Percentiles rank a stretch among this genome's conserved stretches.
Conservation (phyloP, 345 rosid species). For the Dipteronia sinensis region DNA sequence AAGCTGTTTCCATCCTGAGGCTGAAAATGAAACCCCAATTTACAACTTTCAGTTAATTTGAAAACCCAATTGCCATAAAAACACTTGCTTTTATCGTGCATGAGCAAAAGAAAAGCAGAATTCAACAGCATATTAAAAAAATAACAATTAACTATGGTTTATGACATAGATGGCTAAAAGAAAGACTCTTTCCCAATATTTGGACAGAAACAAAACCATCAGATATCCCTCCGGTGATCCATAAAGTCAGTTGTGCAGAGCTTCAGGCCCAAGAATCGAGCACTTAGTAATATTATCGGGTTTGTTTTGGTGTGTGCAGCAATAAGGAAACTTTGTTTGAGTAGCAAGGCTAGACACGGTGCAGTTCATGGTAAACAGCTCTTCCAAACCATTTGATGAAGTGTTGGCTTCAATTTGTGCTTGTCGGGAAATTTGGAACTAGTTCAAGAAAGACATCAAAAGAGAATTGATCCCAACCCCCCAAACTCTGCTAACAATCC, state of each 20-base stretch:
- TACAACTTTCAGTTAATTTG: not conserved
- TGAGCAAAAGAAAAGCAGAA: constrained; percentile 6
- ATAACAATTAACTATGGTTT: not conserved
- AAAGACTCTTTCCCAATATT: not conserved
- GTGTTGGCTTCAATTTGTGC: not conserved
- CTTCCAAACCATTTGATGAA: not conserved
- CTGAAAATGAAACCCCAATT: not conserved
- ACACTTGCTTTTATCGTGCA: not conserved
- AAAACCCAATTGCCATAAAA: not conserved
- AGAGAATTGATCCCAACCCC: not conserved
- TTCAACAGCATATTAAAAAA: not conserved
- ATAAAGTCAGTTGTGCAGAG: not conserved
- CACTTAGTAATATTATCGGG: not conserved
- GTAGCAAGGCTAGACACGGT: not conserved
- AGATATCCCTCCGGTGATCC: not conserved
- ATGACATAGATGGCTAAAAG: not conserved
- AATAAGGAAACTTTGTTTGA: not conserved
- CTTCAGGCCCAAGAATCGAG: not conserved
- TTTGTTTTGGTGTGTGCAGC: not conserved
- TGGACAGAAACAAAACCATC: not conserved
- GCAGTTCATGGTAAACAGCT: not conserved
- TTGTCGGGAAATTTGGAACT: not conserved
- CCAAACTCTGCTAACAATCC: not conserved
- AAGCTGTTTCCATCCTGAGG: not conserved
- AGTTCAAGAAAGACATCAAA: not conserved